These are phyloP conservation scores for Penicillium crustosum DNA, from an alignment of 2,329 filamentous ascomycete species.

Conservation along the genomic window DNA sequence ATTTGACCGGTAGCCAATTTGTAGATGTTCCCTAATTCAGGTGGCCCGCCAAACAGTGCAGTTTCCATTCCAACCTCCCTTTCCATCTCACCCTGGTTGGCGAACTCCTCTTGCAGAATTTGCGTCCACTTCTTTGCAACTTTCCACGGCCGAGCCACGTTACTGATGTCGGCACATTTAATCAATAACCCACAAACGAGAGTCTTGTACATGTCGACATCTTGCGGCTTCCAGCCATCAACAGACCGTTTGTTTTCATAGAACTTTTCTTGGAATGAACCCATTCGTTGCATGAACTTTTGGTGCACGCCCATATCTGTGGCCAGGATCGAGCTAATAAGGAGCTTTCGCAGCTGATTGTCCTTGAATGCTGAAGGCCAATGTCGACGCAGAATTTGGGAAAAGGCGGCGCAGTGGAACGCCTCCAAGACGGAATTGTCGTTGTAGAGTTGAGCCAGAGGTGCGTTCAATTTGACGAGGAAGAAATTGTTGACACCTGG, in stretches of 20 bases:
- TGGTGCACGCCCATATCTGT: conserved; percentile 98
- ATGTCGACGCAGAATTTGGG: conserved; percentile 87
- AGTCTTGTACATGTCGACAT: conserved; percentile 72
- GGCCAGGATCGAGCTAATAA: conserved; percentile 96
- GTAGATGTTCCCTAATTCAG: conserved; percentile 77
- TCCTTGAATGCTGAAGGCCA: conserved; percentile 84
- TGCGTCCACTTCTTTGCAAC: conserved; percentile 86
- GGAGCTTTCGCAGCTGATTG: conserved; percentile 75
- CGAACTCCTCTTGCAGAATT: conserved; percentile 93
- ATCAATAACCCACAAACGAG: conserved; percentile 88
- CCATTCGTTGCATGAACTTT: conserved; percentile 89
- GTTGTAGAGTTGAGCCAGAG: conserved; percentile 92
- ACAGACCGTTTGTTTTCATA: conserved; percentile 62
- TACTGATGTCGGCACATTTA: conserved; percentile 98
- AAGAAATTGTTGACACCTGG: conserved; percentile 98
- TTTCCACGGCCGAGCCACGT: conserved; percentile 83
- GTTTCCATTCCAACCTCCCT: conserved; percentile 81
- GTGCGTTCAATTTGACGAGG: conserved; percentile 84
- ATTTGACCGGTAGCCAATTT: conserved; percentile 86
- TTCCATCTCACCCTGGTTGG: conserved; percentile 90
- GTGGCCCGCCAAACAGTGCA: conserved; percentile 75
- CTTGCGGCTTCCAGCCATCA: conserved; percentile 74
- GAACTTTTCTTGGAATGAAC: conserved; percentile 76
- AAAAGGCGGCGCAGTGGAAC: conserved; percentile 96
- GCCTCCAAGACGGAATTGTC: conserved; percentile 95